These are phyloP conservation scores for Trebouxia sp. DNA, from an alignment of 139 green algal species.

Conservation along the genomic window DNA sequence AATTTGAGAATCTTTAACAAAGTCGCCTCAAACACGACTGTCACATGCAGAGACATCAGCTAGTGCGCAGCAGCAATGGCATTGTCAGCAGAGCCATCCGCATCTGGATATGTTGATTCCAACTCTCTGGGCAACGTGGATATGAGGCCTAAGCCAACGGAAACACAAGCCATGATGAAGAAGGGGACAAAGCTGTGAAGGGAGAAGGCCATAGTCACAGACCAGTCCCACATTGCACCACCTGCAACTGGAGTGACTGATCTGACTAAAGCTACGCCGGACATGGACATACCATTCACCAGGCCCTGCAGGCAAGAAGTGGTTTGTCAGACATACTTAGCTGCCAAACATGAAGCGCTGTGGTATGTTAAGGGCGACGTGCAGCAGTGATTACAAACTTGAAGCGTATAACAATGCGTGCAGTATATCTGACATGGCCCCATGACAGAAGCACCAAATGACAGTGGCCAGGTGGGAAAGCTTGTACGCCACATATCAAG, in stretches of 20 bases:
- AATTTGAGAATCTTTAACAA: no score
- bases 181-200: slow-evolving; percentile 15
- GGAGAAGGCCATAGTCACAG: slow-evolving; percentile 15
- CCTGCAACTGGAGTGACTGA: slow-evolving; percentile 6
- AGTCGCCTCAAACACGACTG: no score
- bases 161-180: slow-evolving; percentile 13
- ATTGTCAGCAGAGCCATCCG: neutral
- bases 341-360: no score
- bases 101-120: neutral
- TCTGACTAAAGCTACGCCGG: neutral
- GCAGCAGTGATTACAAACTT: no score
- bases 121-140: slow-evolving; percentile 4
- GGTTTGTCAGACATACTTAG: no score
- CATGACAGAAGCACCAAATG: no score
- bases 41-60: neutral
- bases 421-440: no score
- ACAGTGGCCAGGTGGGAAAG: no score
- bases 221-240: slow-evolving; percentile 19
- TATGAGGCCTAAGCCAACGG: neutral
- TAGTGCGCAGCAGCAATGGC: neutral
- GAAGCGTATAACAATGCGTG: no score
- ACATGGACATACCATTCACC: slow-evolving; percentile 18
- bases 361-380: no score
- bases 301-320: slow-evolving; percentile 8
- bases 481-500: no score